Base-by-base conservation (phyloP, 2,329 filamentous ascomycete species). In the Fusarium oligoseptatum region DNA sequence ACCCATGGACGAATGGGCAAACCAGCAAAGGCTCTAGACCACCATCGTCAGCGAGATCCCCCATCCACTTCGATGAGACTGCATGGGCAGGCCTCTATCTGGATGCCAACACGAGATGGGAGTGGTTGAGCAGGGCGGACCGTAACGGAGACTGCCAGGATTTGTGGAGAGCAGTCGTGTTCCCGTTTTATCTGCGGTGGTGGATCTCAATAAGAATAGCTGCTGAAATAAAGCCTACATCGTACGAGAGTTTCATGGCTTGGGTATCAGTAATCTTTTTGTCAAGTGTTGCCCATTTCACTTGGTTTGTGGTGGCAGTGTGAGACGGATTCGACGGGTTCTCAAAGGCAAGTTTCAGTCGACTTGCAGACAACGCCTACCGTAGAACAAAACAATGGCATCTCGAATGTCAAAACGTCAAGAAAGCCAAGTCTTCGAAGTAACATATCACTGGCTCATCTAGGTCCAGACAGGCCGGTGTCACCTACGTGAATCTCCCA, bases 101-200 rank as follows among this genome's bases (percentile, higher is more conserved):
- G 52, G 62, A 63, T 72, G 71, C 67, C 71, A 68, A 37, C 50
- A 34, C 62, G 64, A 70, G 66, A 34, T 60, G 64, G 66, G 66
- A 61, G 62, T 68, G 64, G 64, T 64, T 56, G 22, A 24, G 60
- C 39, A 58, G 24, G 36, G 55, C 14, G 24, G 45, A 17, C 45
- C 4, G 24, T n/a, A 17, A 50, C 45, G 45, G 45, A 50, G 45
- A 50, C 45, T 27, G 41, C 58, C 52, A 32, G 36, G 37, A 50
- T 14, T 55, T 74, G 64, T 74, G 72, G 76, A 57, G 57, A 57
- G 34, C 22, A 3, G 2, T 29, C 36, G 66, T 77, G 63, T 78
- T 78, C 66, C 76, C 76, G 71, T 77, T 50, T 75, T 76, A 78
- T 78, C 52, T 74, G 65, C 76, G 76, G 29, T 14, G 43, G 22